Evolutionary conservation across 2,329 filamentous ascomycete species (phyloP).

Genomic region (Cercospora beticola): DNA sequence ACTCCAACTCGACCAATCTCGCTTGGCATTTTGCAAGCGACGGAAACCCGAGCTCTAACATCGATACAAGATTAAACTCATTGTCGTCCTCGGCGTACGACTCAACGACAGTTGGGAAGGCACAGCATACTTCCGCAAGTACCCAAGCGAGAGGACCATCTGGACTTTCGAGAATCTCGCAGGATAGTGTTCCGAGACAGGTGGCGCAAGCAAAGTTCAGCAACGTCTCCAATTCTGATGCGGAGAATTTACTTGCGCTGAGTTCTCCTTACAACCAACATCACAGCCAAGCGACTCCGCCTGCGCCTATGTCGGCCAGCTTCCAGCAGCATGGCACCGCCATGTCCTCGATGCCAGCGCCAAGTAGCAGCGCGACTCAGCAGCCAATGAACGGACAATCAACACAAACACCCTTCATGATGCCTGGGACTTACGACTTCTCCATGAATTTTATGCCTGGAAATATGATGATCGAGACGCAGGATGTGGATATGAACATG

Average conservation of each 20-base stretch:
- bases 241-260: conserved; percentile 45
- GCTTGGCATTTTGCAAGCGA: conserved; percentile 73
- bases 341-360: conserved; percentile 12
- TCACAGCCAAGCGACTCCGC: conserved; percentile 17
- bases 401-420: background rate
- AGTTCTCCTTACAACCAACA: conserved; percentile 46
- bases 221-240: conserved; percentile 15
- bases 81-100: conserved; percentile 18
- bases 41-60: conserved; percentile 20
- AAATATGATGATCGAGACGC: conserved; percentile 70
- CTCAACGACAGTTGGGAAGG: conserved; percentile 10
- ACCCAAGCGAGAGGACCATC: background rate
- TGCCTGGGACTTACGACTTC: conserved; percentile 7
- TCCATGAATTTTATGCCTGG: conserved; percentile 36
- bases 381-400: conserved; percentile 26
- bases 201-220: conserved; percentile 17
- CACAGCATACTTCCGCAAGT: conserved; percentile 12
- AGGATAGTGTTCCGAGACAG: conserved; percentile 4
- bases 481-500: conserved; percentile 72
- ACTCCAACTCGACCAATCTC: conserved; percentile 79
- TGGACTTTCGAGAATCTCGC: background rate
- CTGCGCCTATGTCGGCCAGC: conserved; percentile 7
- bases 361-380: conserved; percentile 13
- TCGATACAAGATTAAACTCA: conserved; percentile 22
- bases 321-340: conserved; percentile 11